phyloP scores from a whole-genome alignment of 2,329 filamentous ascomycete species.

The Colletotrichum filicis region DNA sequence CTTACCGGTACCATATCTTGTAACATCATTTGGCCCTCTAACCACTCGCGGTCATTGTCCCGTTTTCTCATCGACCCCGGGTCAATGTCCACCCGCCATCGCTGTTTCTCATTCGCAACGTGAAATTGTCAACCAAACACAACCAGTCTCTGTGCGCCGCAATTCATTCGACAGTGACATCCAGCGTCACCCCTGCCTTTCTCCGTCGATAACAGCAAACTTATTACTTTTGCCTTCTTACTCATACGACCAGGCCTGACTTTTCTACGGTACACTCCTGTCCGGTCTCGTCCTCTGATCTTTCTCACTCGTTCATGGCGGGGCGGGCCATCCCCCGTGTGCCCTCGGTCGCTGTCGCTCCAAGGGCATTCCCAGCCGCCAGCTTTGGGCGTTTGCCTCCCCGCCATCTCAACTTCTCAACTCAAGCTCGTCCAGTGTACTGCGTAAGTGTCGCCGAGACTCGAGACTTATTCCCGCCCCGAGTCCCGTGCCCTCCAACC shows the following conservation, averaged over 20 bases:
- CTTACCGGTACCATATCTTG: not conserved
- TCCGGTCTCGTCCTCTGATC: conserved; percentile 6
- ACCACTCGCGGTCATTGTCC: not conserved
- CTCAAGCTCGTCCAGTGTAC: not conserved
- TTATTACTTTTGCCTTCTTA: conserved; percentile 26
- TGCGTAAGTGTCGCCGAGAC: not conserved
- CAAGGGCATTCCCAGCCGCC: conserved; percentile 23
- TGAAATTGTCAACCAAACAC: not conserved
- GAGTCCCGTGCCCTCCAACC: conserved; percentile 21
- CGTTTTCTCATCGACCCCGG: not conserved
- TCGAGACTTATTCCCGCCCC: conserved; percentile 5
- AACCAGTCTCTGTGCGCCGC: not conserved
- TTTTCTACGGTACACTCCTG: not conserved
- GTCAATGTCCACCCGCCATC: not conserved
- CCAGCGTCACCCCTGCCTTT: conserved; percentile 12
- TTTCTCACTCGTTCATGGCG: conserved; percentile 8
- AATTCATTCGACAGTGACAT: conserved; percentile 9
- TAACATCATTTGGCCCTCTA: not conserved
- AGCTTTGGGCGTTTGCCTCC: conserved; percentile 9
- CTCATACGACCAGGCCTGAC: not conserved
- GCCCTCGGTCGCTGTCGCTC: not conserved
- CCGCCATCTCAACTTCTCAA: conserved; percentile 2
- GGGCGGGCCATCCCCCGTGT: conserved; percentile 19
- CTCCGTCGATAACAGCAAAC: not conserved
- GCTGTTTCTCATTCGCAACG: conserved; percentile 9